A percentile compares a stretch with the other conserved stretches of the same genome.
These are phyloP conservation scores for Yarrowia yakushimensis DNA, from an alignment of 805 yeast genomes.

Conservation along the genomic window DNA sequence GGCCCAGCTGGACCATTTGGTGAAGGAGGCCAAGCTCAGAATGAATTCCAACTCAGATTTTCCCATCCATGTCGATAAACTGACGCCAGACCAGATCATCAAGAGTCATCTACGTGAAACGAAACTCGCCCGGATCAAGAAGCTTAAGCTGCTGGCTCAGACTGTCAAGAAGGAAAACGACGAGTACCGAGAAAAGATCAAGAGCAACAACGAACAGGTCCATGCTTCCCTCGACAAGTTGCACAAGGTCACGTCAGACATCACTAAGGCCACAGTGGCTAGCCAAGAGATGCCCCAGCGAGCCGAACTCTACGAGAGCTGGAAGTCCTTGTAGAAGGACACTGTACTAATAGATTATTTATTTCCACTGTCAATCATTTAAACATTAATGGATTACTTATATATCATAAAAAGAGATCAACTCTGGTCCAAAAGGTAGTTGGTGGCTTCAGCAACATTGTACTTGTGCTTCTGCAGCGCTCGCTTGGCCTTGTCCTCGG, in stretches of 20 bases:
- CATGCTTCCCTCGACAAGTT: background rate
- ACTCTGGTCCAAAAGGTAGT: conserved; percentile 61
- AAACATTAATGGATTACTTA: conserved; percentile 11
- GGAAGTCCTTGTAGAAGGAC: background rate
- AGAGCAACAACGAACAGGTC: background rate
- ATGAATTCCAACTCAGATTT: conserved; percentile 28
- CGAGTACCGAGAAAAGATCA: background rate
- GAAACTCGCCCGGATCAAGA: conserved; percentile 31
- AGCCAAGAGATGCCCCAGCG: conserved; percentile 1
- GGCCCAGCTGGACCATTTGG: conserved; percentile 42
- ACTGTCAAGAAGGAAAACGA: conserved; percentile 5
- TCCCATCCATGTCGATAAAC: conserved; percentile 28
- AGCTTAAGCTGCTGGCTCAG: conserved; percentile 23
- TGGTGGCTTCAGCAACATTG: conserved; percentile 85
- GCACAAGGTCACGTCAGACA: conserved; percentile 6
- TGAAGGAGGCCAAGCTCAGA: conserved; percentile 38
- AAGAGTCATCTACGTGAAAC: conserved; percentile 34
- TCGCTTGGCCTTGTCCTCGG: conserved; percentile 55
- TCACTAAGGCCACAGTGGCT: background rate
- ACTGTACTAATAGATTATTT: background rate
- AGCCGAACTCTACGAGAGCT: background rate
- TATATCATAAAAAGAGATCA: background rate
- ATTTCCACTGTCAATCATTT: background rate
- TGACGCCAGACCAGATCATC: conserved; percentile 36
- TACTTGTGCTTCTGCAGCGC: conserved; percentile 70